Evolutionary conservation across 805 yeast species (phyloP), one percentile per base, ranked within the genome.

Genomic region (Ogataea nonfermentans): DNA sequence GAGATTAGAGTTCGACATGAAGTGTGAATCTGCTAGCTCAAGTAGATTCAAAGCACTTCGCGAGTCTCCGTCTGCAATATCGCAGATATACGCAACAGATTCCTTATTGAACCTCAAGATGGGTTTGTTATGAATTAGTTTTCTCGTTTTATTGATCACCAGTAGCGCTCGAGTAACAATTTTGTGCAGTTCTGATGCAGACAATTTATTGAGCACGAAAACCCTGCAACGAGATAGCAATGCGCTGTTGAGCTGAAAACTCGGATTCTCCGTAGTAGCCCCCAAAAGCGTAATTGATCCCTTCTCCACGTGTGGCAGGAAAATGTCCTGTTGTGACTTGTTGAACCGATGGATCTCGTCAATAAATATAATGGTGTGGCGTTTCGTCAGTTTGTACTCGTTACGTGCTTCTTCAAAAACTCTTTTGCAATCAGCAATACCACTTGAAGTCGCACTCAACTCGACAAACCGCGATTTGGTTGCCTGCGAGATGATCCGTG

Each of bases 201-300:
- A 56, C 22, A 89, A 67, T 41, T 74, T 73, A 32, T 75, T 68
- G 45, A 93, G 66, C 5, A 80, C 80, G 56, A 89, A 84, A 0
- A 88, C 78, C 42, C 89, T 81, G 55, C 96, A 86, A 41, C 99
- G 66, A 5, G 96, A 86, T 19, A 88, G 59, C 24, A 93, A 66
- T 0, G 98, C 97, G 39, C 83, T 77, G 44, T 89, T 80, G 29
- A 93, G 63, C 52, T 87, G 82, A 52, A 84, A 82, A 33, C 84
- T 79, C 4, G 97, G 96, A 57, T 93, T 93, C 57, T 93, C 99
- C 0, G 98, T 90, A 0, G 99, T 93, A n/a, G 98, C 97, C 4
- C 99, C 99, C 36, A 91, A 79, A 29, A 93, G 70, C 1, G 80
- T 78, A 30, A 90, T 78, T 37, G 78, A 78, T 2, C 98, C 98